These are phyloP conservation scores for Aspergillus hiratsukae DNA, from an alignment of 2,329 filamentous ascomycete genomes.

Conservation along the genomic window DNA sequence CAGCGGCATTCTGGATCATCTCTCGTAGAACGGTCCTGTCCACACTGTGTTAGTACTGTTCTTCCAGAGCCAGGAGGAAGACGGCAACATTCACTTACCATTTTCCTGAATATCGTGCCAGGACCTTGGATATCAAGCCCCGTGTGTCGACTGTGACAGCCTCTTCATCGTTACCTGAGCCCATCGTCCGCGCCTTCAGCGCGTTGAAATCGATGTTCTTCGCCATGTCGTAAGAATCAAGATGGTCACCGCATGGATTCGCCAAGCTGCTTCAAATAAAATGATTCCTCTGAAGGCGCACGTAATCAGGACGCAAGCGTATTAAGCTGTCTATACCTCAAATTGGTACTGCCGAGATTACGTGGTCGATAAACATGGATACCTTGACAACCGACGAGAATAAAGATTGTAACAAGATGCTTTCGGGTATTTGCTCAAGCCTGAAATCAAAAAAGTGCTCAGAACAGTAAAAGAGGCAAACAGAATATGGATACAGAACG, in stretches of 20 bases:
- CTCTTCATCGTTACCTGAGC: conserved; percentile 83
- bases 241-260: neutral
- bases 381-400: neutral
- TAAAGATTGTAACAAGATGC: neutral
- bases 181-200: conserved; percentile 81
- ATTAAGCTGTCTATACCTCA: neutral
- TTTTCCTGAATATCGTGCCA: conserved; percentile 93
- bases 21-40: conserved; percentile 68
- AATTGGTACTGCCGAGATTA: neutral
- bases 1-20: conserved; percentile 96
- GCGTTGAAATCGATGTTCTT: conserved; percentile 62
- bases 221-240: conserved; percentile 51
- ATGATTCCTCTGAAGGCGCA: neutral
- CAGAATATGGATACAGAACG: neutral
- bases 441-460: neutral
- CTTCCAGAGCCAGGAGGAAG: neutral
- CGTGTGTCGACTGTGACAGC: conserved; percentile 97
- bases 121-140: conserved; percentile 94
- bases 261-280: neutral
- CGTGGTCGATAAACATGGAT: neutral
- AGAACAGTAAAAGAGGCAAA: neutral
- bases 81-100: conserved; percentile 58
- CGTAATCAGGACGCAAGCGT: neutral
- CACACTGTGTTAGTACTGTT: conserved; percentile 11
- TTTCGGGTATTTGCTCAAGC: neutral